These are phyloP conservation scores for Wickerhamiella hasegawae DNA, from an alignment of 805 yeast genomes.

Conservation along the genomic window DNA sequence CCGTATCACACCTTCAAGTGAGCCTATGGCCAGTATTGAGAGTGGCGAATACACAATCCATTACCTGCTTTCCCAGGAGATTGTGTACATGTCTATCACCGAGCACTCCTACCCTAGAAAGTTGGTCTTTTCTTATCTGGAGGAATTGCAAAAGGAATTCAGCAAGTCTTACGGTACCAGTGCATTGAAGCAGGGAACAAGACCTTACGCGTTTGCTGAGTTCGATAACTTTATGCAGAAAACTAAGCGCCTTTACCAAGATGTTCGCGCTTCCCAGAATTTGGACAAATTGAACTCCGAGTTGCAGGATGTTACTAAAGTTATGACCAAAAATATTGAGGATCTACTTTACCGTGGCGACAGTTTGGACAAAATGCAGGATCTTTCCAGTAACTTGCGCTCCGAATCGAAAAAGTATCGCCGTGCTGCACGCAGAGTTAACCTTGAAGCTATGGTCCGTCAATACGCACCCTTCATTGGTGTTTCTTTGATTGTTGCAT, in stretches of 20 bases:
- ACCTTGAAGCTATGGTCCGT: conserved; percentile 70
- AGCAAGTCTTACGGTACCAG: conserved; percentile 65
- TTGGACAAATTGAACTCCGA: conserved; percentile 77
- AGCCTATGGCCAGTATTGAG: conserved; percentile 71
- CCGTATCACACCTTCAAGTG: conserved; percentile 64
- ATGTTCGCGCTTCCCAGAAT: conserved; percentile 78
- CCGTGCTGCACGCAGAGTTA: conserved; percentile 78
- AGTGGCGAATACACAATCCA: conserved; percentile 59
- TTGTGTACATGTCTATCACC: conserved; percentile 65
- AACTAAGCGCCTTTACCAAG: conserved; percentile 79
- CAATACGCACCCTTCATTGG: conserved; percentile 83
- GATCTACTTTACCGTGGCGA: conserved; percentile 92
- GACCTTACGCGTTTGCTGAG: conserved; percentile 81
- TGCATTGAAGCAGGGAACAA: conserved; percentile 37
- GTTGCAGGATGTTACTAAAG: conserved; percentile 81
- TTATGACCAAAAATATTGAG: conserved; percentile 93
- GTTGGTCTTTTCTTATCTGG: conserved; percentile 72
- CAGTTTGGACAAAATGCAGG: conserved; percentile 74
- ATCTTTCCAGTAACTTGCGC: conserved; percentile 63
- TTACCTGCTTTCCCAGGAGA: conserved; percentile 47
- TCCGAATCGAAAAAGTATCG: conserved; percentile 77
- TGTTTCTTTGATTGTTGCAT: conserved; percentile 48
- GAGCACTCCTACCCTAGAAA: conserved; percentile 73
- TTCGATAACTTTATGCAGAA: conserved; percentile 59
- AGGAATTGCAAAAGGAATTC: conserved; percentile 72